phyloP scores from a whole-genome alignment of 805 yeast species.

The Metahyphopichia silvanorum region DNA sequence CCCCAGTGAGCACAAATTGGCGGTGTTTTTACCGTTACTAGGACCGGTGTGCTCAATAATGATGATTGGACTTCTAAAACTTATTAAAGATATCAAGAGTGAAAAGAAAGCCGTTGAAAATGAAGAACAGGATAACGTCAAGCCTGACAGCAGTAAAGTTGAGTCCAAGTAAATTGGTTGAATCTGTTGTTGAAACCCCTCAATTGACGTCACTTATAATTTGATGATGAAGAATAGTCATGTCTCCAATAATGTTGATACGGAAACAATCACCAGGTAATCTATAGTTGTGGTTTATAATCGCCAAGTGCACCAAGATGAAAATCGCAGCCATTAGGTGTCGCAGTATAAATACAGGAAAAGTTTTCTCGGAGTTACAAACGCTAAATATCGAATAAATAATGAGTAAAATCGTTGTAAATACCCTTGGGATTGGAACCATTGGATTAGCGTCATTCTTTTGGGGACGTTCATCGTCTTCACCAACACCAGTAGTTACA shows the following conservation, averaged over 20 bases:
- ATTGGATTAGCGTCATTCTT: slow-evolving; percentile 39
- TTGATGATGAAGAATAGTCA: too few species aligned
- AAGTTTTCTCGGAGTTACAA: too few species aligned
- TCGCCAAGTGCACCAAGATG: too few species aligned
- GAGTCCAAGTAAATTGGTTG: neutral
- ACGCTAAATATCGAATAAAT: too few species aligned
- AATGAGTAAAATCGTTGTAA: slow-evolving; percentile 29
- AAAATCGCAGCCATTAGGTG: too few species aligned
- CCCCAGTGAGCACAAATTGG: slow-evolving; percentile 94
- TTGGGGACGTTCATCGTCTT: slow-evolving; percentile 31
- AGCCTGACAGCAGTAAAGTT: neutral
- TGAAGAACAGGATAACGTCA: neutral
- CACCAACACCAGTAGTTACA: slow-evolving; percentile 9
- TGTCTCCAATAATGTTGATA: too few species aligned
- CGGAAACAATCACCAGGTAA: too few species aligned
- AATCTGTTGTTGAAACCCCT: neutral
- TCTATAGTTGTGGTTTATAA: too few species aligned
- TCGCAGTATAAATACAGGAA: too few species aligned
- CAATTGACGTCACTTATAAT: neutral
- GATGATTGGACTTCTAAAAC: slow-evolving; percentile 47
- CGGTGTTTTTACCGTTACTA: slow-evolving; percentile 84
- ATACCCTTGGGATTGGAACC: slow-evolving; percentile 32
- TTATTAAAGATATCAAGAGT: slow-evolving; percentile 34
- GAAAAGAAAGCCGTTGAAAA: slow-evolving; percentile 20
- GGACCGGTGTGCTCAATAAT: slow-evolving; percentile 81